Conservation (phyloP, 306 rosid species). For the Hylodesmum podocarpum region DNA sequence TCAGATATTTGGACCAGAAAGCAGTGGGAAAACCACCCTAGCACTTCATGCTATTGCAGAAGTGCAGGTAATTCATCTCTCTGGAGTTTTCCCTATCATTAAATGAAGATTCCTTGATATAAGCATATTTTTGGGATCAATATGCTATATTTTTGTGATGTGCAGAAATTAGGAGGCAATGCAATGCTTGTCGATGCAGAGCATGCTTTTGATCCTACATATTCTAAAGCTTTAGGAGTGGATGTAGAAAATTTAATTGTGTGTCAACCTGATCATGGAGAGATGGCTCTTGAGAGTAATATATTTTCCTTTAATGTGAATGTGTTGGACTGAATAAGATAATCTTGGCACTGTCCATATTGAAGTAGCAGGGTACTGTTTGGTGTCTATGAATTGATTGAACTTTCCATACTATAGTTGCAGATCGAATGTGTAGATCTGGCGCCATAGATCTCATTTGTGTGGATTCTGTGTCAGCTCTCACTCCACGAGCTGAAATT, state of each 20-base stretch:
- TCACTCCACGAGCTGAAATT: constrained; percentile 98
- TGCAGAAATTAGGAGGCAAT: constrained; percentile 96
- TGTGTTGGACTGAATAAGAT: constrained; percentile 28
- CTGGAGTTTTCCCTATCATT: constrained; percentile 16
- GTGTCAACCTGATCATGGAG: constrained; percentile 99
- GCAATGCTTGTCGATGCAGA: constrained; percentile 99
- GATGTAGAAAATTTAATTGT: constrained; percentile 95
- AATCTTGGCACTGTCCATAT: constrained; percentile 10
- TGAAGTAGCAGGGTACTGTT: constrained; percentile 14
- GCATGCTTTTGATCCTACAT: constrained; percentile 98
- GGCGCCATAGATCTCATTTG: constrained; percentile 97
- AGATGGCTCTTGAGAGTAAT: constrained; percentile 99
- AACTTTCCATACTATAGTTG: constrained; percentile 55
- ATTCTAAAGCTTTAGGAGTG: constrained; percentile 95
- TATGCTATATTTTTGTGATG: constrained; percentile 31
- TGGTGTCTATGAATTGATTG: constrained; percentile 34
- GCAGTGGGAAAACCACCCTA: constrained; percentile 98
- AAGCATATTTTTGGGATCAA: constrained; percentile 24
- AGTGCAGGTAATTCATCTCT: constrained; percentile 70
- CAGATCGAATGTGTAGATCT: constrained; percentile 99
- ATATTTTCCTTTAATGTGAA: constrained; percentile 26
- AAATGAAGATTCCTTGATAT: background rate
- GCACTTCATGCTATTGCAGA: constrained; percentile 99
- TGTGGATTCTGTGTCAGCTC: constrained; percentile 97
- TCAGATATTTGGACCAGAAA: constrained; percentile 96